Evolutionary conservation across 73 alveolate species (phyloP).

Genomic region (Symbiodinium pilosum): DNA sequence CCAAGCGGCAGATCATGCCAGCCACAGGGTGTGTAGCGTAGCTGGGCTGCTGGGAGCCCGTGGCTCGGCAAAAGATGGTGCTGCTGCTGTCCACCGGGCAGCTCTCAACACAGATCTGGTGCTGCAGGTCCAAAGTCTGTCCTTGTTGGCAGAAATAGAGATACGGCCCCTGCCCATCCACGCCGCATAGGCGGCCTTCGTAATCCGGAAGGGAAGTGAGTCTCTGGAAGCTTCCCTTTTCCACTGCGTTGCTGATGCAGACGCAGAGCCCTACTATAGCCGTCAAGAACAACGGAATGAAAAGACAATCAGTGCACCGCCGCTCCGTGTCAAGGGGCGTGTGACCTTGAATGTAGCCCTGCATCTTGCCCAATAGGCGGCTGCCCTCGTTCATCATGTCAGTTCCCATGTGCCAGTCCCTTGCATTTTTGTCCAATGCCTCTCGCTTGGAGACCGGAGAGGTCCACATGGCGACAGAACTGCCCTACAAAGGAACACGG

Average conservation of each 20-base stretch:
- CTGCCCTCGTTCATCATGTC: conserved; percentile 28
- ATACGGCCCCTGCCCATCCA: conserved; percentile 55
- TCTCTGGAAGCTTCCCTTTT: conserved; percentile 63
- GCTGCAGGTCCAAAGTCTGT: conserved; percentile 49
- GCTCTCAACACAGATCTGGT: conserved; percentile 46
- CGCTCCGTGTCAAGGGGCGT: conserved; percentile 64
- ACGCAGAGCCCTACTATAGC: conserved; percentile 29
- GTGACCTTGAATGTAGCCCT: conserved; percentile 67
- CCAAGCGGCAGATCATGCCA: conserved; percentile 33
- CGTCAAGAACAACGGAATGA: conserved; percentile 49
- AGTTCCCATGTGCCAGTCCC: not conserved
- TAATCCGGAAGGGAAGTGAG: conserved; percentile 69
- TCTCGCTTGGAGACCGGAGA: conserved; percentile 6
- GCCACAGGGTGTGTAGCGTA: conserved; percentile 68
- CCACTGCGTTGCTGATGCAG: conserved; percentile 53
- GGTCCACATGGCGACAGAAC: conserved; percentile 8
- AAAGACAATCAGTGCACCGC: conserved; percentile 56
- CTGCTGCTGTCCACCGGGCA: conserved; percentile 60
- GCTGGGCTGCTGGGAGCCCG: conserved; percentile 48
- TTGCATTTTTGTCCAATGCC: not conserved
- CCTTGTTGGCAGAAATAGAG: conserved; percentile 34
- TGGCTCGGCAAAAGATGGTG: conserved; percentile 44
- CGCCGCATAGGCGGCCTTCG: conserved; percentile 44
- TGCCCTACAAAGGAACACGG: too few species aligned
- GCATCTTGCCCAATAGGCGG: conserved; percentile 80